phyloP scores from a whole-genome alignment of 2,329 filamentous ascomycete species.

The Colletotrichum lini region DNA sequence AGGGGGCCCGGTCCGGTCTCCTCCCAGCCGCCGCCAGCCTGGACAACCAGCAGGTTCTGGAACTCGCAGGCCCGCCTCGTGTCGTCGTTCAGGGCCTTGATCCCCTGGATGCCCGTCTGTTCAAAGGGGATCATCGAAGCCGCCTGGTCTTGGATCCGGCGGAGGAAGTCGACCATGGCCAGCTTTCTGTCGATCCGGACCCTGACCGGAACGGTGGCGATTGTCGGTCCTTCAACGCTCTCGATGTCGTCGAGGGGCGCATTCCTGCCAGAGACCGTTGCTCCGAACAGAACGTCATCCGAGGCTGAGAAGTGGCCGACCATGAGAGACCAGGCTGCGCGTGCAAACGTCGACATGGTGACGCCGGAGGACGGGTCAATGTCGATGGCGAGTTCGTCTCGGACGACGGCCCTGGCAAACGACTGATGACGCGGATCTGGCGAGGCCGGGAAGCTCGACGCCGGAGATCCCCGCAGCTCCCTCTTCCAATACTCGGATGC shows the following conservation, averaged over 20 bases:
- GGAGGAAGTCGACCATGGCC: constrained; percentile 25
- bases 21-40: constrained; percentile 40
- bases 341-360: constrained; percentile 44
- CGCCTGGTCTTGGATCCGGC: constrained; percentile 40
- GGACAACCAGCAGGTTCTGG: constrained; percentile 50
- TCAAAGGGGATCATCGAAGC: constrained; percentile 46
- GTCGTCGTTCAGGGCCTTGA: constrained; percentile 39
- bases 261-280: constrained; percentile 49
- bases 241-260: constrained; percentile 47
- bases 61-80: constrained; percentile 45
- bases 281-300: constrained; percentile 47
- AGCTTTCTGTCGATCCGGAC: constrained; percentile 36
- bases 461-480: background rate
- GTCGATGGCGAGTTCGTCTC: constrained; percentile 11
- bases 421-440: constrained; percentile 13
- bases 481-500: constrained; percentile 11
- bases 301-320: constrained; percentile 54
- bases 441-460: constrained; percentile 1
- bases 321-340: constrained; percentile 51
- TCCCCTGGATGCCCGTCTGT: constrained; percentile 44
- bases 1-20: constrained; percentile 26
- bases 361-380: constrained; percentile 9
- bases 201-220: constrained; percentile 50
- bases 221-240: constrained; percentile 48
- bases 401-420: constrained; percentile 18